A percentile compares a stretch with the other conserved stretches of the same genome.
These are phyloP conservation scores for Orobanche coerulescens DNA, from an alignment of 257 asterid genomes.

Conservation along the genomic window DNA sequence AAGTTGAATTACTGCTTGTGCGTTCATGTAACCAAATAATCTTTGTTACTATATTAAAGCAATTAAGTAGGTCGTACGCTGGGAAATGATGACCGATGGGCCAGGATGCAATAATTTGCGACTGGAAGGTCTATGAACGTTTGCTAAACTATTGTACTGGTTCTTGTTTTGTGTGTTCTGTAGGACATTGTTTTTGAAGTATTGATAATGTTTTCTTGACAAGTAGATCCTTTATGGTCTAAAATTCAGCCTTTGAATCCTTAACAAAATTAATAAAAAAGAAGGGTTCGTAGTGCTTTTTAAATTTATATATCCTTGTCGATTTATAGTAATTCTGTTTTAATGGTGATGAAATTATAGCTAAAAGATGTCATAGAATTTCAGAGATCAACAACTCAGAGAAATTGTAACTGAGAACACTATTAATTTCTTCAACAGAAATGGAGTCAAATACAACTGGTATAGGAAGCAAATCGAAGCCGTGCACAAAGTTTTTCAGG, in stretches of 20 bases:
- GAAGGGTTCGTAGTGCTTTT: background rate
- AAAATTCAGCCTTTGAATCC: background rate
- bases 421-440: conserved; percentile 71
- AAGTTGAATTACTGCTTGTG: background rate
- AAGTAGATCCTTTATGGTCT: background rate
- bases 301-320: background rate
- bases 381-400: conserved; percentile 29
- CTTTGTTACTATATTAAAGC: background rate
- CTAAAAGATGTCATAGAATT: conserved; percentile 25
- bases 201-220: background rate
- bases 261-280: background rate
- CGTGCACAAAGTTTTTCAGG: conserved; percentile 94
- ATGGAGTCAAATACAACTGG: conserved; percentile 67
- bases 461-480: conserved; percentile 91
- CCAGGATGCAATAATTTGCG: too few species aligned
- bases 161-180: background rate
- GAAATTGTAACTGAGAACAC: conserved; percentile 39
- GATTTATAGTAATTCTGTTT: background rate
- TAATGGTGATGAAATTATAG: conserved; percentile 14
- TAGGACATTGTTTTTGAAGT: background rate
- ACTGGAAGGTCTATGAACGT: background rate
- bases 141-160: background rate
- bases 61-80: too few species aligned
- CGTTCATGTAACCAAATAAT: background rate
- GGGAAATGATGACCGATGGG: too few species aligned